Evolutionary conservation across 805 yeast species (phyloP).

Genomic region (Starmera quercuum): DNA sequence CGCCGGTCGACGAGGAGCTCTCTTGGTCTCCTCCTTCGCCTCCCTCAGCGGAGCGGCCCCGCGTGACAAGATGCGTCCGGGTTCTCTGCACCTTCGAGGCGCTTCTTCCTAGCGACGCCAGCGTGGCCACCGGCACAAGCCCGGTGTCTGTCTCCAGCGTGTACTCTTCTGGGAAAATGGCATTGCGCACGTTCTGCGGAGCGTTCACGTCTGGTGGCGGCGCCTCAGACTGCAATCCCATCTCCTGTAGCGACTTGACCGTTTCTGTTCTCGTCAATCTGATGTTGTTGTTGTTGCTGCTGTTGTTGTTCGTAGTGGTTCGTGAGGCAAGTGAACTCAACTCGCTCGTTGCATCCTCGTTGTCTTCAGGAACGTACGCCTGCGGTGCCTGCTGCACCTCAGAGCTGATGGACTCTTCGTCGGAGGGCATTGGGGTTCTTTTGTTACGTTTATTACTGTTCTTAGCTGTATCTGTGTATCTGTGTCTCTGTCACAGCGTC

Average conservation of each 20-base stretch:
- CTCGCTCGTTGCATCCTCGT: constrained; percentile 40
- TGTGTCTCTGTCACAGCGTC: too few relatives aligned
- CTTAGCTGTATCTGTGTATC: too few relatives aligned
- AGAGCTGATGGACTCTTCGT: constrained; percentile 18
- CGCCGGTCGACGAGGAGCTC: constrained; percentile 21
- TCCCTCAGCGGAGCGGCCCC: constrained; percentile 15
- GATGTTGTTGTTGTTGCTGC: constrained; percentile 19
- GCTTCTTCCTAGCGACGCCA: constrained; percentile 59
- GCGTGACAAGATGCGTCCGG: constrained; percentile 26
- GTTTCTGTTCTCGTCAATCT: constrained; percentile 61
- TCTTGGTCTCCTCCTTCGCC: constrained; percentile 15
- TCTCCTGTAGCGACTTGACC: constrained; percentile 52
- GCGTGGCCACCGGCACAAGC: constrained; percentile 70
- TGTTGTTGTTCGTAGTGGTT: constrained; percentile 9
- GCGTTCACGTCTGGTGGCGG: constrained; percentile 51
- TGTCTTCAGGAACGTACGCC: constrained; percentile 32
- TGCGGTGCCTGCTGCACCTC: constrained; percentile 21
- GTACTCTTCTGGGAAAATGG: constrained; percentile 90
- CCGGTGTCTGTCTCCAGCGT: constrained; percentile 86
- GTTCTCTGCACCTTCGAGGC: constrained; percentile 26
- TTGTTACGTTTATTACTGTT: too few relatives aligned
- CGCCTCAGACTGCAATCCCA: constrained; percentile 49
- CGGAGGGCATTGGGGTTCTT: constrained; percentile 6
- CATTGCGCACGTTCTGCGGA: constrained; percentile 45
- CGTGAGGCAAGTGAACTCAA: constrained; percentile 23